These are phyloP conservation scores for Phoma sp. DNA, from an alignment of 2,329 filamentous ascomycete genomes.

Conservation along the genomic window DNA sequence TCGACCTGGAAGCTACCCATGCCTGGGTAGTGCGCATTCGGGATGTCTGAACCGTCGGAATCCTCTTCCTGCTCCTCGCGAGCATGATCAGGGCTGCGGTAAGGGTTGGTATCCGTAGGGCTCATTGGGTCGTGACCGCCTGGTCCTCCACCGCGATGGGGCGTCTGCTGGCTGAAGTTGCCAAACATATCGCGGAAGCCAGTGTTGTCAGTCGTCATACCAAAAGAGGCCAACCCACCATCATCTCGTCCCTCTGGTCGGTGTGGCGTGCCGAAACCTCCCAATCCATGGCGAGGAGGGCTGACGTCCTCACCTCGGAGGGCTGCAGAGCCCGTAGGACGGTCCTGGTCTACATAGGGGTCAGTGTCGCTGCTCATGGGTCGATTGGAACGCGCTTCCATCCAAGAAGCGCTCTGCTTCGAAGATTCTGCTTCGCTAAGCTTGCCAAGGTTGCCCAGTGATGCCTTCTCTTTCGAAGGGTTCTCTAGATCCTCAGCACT, in stretches of 20 bases:
- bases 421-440: slow-evolving; percentile 59
- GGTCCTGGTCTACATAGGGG: slow-evolving; percentile 72
- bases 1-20: slow-evolving; percentile 61
- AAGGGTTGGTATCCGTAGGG: slow-evolving; percentile 95
- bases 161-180: slow-evolving; percentile 63
- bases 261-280: slow-evolving; percentile 49
- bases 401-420: slow-evolving; percentile 59
- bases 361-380: slow-evolving; percentile 70
- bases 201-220: slow-evolving; percentile 64
- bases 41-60: slow-evolving; percentile 60
- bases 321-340: slow-evolving; percentile 71
- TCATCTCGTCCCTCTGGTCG: slow-evolving; percentile 63
- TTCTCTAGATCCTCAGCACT: slow-evolving; percentile 67
- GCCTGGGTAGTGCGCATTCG: slow-evolving; percentile 57
- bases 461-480: slow-evolving; percentile 61
- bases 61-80: slow-evolving; percentile 69
- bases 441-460: slow-evolving; percentile 59
- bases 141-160: slow-evolving; percentile 52
- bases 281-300: slow-evolving; percentile 55
- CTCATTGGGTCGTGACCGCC: slow-evolving; percentile 74
- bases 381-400: slow-evolving; percentile 53
- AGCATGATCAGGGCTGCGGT: slow-evolving; percentile 85
- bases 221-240: slow-evolving; percentile 64
- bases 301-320: slow-evolving; percentile 77
- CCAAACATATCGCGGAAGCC: slow-evolving; percentile 64